Evolutionary conservation across 2,329 filamentous ascomycete genomes (phyloP).

Genomic region (Arachnopeziza araneosa): DNA sequence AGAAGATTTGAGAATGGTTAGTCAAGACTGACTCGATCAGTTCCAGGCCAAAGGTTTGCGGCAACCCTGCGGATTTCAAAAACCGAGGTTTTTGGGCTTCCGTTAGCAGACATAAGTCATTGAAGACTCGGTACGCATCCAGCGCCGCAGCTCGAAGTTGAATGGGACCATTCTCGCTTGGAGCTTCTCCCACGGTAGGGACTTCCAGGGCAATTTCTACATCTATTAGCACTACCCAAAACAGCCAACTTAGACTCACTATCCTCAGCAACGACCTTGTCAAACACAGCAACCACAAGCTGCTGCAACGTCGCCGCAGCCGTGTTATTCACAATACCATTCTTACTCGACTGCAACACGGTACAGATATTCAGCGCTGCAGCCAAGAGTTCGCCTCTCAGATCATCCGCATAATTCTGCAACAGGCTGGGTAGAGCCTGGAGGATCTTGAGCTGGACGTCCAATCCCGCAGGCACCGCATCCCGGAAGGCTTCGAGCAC

Average conservation of each 20-base stretch:
- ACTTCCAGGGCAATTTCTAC: slow-evolving; percentile 40
- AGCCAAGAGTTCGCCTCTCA: slow-evolving; percentile 76
- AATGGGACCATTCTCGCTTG: slow-evolving; percentile 57
- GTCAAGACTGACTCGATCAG: slow-evolving; percentile 86
- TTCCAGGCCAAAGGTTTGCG: slow-evolving; percentile 81
- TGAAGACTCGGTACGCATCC: slow-evolving; percentile 82
- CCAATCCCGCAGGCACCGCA: slow-evolving; percentile 71
- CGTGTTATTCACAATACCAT: slow-evolving; percentile 88
- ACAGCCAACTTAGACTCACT: slow-evolving; percentile 42
- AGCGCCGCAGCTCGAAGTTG: slow-evolving; percentile 69
- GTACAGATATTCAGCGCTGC: slow-evolving; percentile 87
- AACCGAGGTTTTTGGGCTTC: slow-evolving; percentile 81
- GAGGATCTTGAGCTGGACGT: slow-evolving; percentile 93
- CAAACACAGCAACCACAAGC: slow-evolving; percentile 85
- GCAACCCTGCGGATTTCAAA: slow-evolving; percentile 70
- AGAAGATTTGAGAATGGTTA: slow-evolving; percentile 77
- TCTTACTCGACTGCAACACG: slow-evolving; percentile 84
- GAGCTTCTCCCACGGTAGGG: slow-evolving; percentile 60
- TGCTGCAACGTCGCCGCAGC: slow-evolving; percentile 96
- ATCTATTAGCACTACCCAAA: slow-evolving; percentile 12
- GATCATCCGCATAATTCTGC: slow-evolving; percentile 80
- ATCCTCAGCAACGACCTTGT: slow-evolving; percentile 81
- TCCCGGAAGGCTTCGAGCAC: slow-evolving; percentile 84
- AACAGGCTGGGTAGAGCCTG: slow-evolving; percentile 85
- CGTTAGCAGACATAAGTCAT: slow-evolving; percentile 82